Evolutionary conservation across 495 filamentous ascomycete species (phyloP).

Genomic region (Tuber umbilicatum): DNA sequence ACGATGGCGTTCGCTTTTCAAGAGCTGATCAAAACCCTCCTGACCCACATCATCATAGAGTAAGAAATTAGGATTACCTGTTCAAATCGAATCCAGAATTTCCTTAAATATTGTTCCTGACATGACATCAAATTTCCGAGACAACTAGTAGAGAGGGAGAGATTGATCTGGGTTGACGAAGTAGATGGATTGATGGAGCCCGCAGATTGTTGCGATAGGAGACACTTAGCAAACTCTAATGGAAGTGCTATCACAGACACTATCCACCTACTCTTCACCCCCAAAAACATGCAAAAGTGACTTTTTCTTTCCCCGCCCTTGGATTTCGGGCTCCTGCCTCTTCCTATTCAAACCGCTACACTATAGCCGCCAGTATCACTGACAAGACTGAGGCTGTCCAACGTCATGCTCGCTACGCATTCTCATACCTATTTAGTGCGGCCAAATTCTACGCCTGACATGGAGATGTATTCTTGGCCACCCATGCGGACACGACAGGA

Average conservation of each 20-base stretch:
- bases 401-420: constrained; percentile 29
- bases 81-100: no score
- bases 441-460: constrained; percentile 30
- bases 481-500: constrained; percentile 30
- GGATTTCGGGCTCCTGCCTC: neutral
- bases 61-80: no score
- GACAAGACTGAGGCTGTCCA: constrained; percentile 29
- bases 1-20: no score
- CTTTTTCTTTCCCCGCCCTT: neutral
- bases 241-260: neutral
- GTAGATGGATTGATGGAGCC: no score
- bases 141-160: no score
- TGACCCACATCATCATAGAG: no score
- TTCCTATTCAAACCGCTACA: constrained; percentile 29
- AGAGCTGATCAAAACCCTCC: no score
- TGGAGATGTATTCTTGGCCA: constrained; percentile 34
- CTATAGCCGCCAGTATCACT: constrained; percentile 34
- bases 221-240: no score
- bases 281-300: constrained; percentile 13
- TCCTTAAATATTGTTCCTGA: no score
- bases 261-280: constrained; percentile 17
- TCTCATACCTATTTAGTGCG: constrained; percentile 33
- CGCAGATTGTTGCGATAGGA: no score
- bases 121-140: no score
- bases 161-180: no score